Conservation (phyloP, 371 early-diverging fungal genomes). For the Zychaea mexicana region DNA sequence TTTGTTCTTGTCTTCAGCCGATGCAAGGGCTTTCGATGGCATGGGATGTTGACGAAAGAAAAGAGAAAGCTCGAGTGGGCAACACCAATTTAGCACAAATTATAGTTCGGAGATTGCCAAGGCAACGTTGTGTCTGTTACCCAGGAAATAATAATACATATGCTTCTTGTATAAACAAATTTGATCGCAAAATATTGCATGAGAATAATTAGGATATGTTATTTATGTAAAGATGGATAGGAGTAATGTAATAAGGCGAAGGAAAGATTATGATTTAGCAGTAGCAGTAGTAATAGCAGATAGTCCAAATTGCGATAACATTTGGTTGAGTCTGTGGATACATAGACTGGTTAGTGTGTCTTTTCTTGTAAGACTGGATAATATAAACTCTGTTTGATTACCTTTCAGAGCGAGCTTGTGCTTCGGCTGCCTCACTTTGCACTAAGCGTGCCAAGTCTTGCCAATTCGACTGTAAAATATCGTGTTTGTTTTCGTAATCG, state of each 20-base stretch:
- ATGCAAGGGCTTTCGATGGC: constrained; percentile 48
- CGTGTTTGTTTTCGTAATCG: not conserved
- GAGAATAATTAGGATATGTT: not conserved
- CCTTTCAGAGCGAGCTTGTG: constrained; percentile 5
- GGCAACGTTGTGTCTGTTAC: not conserved
- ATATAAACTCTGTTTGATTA: too few relatives aligned
- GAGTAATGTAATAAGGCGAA: not conserved
- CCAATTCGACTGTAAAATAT: constrained; percentile 5
- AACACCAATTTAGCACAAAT: too few relatives aligned
- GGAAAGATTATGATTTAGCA: not conserved
- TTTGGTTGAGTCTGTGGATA: not conserved
- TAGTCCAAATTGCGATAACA: constrained; percentile 3
- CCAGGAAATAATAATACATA: not conserved
- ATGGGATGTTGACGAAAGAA: constrained; percentile 13
- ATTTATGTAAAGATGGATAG: not conserved
- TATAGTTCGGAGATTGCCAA: not conserved
- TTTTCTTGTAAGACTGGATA: too few relatives aligned
- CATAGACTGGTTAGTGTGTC: not conserved
- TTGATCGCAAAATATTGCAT: not conserved
- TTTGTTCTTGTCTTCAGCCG: constrained; percentile 54
- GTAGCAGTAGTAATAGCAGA: not conserved
- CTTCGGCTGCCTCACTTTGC: constrained; percentile 4
- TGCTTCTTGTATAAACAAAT: not conserved
- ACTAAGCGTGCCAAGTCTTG: constrained; percentile 1
- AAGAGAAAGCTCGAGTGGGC: not conserved